Evolutionary conservation across 78 protist genomes (phyloP), one percentile per base, ranked within the genome.

Genomic region (Dictyostelium purpureum): DNA sequence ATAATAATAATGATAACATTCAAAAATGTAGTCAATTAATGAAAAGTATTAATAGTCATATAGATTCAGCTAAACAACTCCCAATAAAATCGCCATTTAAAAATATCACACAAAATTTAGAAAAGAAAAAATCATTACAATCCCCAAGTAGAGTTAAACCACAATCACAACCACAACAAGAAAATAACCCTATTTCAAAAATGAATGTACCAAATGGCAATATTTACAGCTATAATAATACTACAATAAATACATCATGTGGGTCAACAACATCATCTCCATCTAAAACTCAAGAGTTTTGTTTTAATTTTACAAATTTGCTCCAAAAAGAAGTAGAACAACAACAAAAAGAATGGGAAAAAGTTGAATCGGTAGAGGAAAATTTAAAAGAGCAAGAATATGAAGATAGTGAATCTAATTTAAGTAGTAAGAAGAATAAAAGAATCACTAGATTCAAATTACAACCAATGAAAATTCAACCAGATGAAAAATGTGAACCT

Each of bases 381-480:
- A 52, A 52, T 19, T 16, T 49, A 12, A 49, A 49, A 12, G 2
- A 63, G 5, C 42, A 63, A 63, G 49, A 43, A 7, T 43, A 33
- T n/a, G n/a, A n/a, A n/a, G n/a, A n/a, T n/a, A n/a, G n/a, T n/a
- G n/a, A n/a, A n/a, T n/a, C n/a, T n/a, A n/a, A n/a, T n/a, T n/a
- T n/a, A n/a, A n/a, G n/a, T n/a, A n/a, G n/a, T n/a, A n/a, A n/a
- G n/a, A n/a, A n/a, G n/a, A n/a, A n/a, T n/a, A 63, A 21, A 63
- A 33, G 43, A 31, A 31, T 31, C 70, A 61, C 26, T 61, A 31
- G 26, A 31, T 31, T 61, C 70, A 33, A 26, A 63, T 16, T 63
- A 37, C 7, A 33, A 63, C 71, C 71, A 63, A 63, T 63, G 71
- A 63, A 63, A 63, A 63, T 63, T 63, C 71, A 63, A 63, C 33